A percentile compares a stretch with the other conserved stretches of the same genome.
Evolutionary conservation across 225 moss, liverwort and hornwort species (phyloP).

Genomic region (Marchantia paleacea): DNA sequence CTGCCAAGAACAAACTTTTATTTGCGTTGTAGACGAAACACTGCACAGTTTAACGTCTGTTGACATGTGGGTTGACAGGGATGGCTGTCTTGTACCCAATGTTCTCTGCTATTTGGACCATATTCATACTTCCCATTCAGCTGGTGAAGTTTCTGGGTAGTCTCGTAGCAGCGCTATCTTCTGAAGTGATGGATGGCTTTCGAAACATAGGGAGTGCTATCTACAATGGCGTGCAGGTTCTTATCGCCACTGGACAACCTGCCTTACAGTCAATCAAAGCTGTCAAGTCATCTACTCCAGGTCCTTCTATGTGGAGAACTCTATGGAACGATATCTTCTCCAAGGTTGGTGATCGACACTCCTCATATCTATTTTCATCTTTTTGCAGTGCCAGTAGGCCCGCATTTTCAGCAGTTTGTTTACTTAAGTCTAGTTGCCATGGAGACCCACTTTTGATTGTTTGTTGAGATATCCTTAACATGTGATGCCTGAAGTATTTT

Average conservation of each 20-base stretch:
- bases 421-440: neutral
- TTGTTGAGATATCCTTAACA: neutral
- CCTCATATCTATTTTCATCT: neutral
- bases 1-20: neutral
- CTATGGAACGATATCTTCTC: slow-evolving; percentile 76
- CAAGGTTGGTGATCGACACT: slow-evolving; percentile 42
- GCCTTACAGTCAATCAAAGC: slow-evolving; percentile 55
- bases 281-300: slow-evolving; percentile 64
- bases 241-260: slow-evolving; percentile 56
- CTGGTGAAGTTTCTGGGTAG: slow-evolving; percentile 49
- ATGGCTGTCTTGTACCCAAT: slow-evolving; percentile 65
- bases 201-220: slow-evolving; percentile 34
- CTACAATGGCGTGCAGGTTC: slow-evolving; percentile 43
- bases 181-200: slow-evolving; percentile 34
- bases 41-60: neutral
- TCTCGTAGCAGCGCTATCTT: slow-evolving; percentile 46
- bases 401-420: neutral
- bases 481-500: neutral
- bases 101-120: slow-evolving; percentile 51
- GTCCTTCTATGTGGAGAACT: slow-evolving; percentile 75
- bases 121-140: slow-evolving; percentile 65
- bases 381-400: neutral
- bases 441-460: neutral
- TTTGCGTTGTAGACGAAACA: neutral
- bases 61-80: slow-evolving; percentile 29